Evolutionary conservation across 306 rosid species (phyloP).

Genomic region (Astragalus glycyphyllos): DNA sequence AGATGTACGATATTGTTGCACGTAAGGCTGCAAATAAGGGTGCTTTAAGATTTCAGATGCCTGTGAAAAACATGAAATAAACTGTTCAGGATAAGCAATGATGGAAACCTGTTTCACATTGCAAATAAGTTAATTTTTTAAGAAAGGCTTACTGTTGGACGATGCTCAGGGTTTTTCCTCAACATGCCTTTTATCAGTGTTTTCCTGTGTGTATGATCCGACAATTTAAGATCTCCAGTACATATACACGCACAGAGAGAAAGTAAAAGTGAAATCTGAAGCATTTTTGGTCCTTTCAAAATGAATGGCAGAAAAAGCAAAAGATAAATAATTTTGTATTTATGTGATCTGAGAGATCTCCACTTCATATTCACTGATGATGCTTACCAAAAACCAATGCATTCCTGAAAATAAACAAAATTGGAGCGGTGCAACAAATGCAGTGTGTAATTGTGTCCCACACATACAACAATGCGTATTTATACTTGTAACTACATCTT

Average conservation of each 20-base stretch:
- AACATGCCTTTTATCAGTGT: slow-evolving; percentile 94
- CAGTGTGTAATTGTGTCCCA: not conserved
- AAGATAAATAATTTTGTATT: slow-evolving; percentile 1
- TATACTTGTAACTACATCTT: not conserved
- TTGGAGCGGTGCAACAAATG: slow-evolving; percentile 2
- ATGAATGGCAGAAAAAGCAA: slow-evolving; percentile 18
- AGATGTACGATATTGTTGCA: slow-evolving; percentile 70
- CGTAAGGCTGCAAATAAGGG: slow-evolving; percentile 90
- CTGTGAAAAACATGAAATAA: slow-evolving; percentile 55
- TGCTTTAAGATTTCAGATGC: slow-evolving; percentile 90
- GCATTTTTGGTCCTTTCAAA: not conserved
- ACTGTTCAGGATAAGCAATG: slow-evolving; percentile 30
- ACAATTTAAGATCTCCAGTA: slow-evolving; percentile 38
- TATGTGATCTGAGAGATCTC: slow-evolving; percentile 7
- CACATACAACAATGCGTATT: not conserved
- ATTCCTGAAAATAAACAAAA: not conserved
- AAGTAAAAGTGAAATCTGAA: not conserved
- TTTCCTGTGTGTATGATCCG: slow-evolving; percentile 62
- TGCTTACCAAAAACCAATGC: not conserved
- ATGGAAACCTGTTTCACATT: slow-evolving; percentile 24
- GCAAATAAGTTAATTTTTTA: slow-evolving; percentile 20
- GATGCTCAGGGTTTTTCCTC: slow-evolving; percentile 90
- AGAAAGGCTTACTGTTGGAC: slow-evolving; percentile 75
- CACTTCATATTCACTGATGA: not conserved
- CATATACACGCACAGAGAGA: not conserved